Evolutionary conservation across 73 alveolate genomes (phyloP).

Genomic region (Breviolum minutum): DNA sequence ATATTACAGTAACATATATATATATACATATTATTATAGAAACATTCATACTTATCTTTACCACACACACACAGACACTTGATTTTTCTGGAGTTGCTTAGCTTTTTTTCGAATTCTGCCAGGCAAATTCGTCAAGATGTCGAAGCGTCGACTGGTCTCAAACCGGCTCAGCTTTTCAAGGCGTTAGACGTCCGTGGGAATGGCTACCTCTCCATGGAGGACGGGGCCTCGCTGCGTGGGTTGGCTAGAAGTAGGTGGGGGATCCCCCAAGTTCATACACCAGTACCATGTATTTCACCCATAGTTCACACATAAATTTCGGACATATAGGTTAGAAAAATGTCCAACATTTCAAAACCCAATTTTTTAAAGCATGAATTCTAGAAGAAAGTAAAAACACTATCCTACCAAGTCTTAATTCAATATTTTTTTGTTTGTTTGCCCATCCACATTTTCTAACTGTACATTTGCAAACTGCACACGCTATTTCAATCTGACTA

Average conservation of each 20-base stretch:
- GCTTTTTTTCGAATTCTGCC: background rate
- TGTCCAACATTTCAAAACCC: background rate
- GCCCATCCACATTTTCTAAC: too few species aligned
- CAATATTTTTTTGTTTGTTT: too few species aligned
- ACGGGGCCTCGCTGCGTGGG: too few species aligned
- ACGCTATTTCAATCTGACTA: too few species aligned
- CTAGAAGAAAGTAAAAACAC: too few species aligned
- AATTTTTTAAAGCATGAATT: too few species aligned
- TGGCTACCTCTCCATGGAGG: constrained; percentile 41
- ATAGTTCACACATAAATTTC: background rate
- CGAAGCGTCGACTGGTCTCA: constrained; percentile 67
- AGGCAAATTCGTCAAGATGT: constrained; percentile 88
- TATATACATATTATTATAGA: too few species aligned
- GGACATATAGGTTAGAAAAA: background rate
- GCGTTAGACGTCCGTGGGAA: constrained; percentile 56
- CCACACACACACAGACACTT: background rate
- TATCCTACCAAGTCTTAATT: too few species aligned
- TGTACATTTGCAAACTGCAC: too few species aligned
- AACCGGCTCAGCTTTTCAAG: constrained; percentile 61
- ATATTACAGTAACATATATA: too few species aligned
- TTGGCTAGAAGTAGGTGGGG: background rate
- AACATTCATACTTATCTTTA: background rate
- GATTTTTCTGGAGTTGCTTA: background rate
- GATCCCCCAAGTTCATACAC: background rate
- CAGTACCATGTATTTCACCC: background rate